Base-by-base conservation (phyloP, 176 grass and related monocot species). In the Olyra latifolia region DNA sequence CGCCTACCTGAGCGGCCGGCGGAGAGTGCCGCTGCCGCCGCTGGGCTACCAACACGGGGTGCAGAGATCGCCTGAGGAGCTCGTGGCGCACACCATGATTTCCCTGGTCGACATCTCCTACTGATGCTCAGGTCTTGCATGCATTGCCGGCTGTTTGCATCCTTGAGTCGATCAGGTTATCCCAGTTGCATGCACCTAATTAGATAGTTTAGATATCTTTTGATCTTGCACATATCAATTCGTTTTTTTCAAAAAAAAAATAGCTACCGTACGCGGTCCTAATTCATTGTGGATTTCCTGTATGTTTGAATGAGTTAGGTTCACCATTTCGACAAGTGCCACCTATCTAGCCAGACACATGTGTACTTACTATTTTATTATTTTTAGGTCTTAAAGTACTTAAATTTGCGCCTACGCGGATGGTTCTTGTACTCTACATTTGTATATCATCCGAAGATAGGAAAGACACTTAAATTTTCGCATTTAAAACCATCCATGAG, bases 101-200 rank as follows among this genome's bases (percentile, higher is more conserved):
- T 13, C 38, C 73, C 73, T 75, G 13, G 40, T 75, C 54, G 73
- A 75, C 38, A 75, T 61, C 39, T 76, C 40, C 8, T 76, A 76
- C 73, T 61, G 39, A 76, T 61, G 58, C 13, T 25, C 25, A 11
- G 13, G 3, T 58, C 25, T 29, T 35, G 32, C 42, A 44, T 44
- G 13, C 13, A 11, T 28, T 41, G 57, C 16, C 46, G 15, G 6
- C 1, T 38, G 76, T 53, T 40, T 69, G n/a, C 30, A 22, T 63
- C 27, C 6, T 35, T 66, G 17, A 0, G 25, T 4, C 29, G 16
- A 45, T 68, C 32, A 7, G 15, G 0, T 19, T 42, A 9, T 28
- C n/a, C n/a, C n/a, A n/a, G n/a, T 67, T 12, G 17, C 10, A 8
- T 2, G 4, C 25, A 3, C 10, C 20, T 7, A 38, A 61, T 55